Conservation (phyloP, 148 eudicot species). For the Salicornia ramosissima region DNA sequence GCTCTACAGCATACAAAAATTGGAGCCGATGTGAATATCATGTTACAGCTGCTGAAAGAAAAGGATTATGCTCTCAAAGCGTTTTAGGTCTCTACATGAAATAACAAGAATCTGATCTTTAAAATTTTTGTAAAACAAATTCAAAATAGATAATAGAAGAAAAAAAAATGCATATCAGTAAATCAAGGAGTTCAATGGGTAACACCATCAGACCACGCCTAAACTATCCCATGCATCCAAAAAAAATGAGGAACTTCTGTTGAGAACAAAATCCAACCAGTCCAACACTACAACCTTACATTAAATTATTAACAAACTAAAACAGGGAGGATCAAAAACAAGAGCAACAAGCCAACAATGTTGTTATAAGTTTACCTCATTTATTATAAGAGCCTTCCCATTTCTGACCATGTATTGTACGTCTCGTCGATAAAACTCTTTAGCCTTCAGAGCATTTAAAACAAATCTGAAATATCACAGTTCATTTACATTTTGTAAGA, state of each 20-base stretch:
- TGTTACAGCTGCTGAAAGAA: no score
- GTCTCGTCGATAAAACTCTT: conserved; percentile 88
- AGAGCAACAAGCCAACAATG: neutral
- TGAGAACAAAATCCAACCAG: neutral
- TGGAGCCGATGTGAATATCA: no score
- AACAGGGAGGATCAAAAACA: neutral
- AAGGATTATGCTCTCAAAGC: no score
- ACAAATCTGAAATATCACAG: conserved; percentile 65
- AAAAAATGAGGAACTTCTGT: neutral
- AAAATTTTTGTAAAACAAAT: no score
- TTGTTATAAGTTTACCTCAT: conserved; percentile 63
- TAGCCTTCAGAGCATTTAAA: conserved; percentile 88
- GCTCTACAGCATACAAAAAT: no score
- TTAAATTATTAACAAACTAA: neutral
- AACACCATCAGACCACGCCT: neutral
- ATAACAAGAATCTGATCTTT: no score
- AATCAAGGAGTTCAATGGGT: no score
- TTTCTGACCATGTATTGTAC: conserved; percentile 89
- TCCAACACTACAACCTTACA: neutral
- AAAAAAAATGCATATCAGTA: no score
- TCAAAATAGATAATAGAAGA: no score
- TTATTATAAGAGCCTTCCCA: conserved; percentile 88
- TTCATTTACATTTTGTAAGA: neutral
- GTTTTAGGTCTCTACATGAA: no score
- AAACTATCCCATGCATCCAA: neutral